Conservation (phyloP, 352 stramenopile genomes). For the Saprolegnia diclina region DNA sequence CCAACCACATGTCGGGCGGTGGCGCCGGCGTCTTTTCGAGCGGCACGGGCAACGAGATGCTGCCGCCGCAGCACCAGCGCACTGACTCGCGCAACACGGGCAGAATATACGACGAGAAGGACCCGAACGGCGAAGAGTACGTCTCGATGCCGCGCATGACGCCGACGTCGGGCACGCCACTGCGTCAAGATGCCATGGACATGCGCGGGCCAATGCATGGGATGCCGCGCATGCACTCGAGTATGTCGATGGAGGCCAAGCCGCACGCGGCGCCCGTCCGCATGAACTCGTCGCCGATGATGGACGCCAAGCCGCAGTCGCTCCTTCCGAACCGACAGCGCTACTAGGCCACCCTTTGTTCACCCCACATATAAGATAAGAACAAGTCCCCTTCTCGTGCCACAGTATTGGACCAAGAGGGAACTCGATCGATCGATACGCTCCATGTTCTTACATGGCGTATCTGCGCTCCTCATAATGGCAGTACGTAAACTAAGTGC, state of each 20-base stretch:
- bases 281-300: constrained; percentile 11
- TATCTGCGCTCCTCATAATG: too few species aligned
- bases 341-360: not conserved
- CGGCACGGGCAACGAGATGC: constrained; percentile 14
- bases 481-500: too few species aligned
- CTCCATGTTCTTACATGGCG: too few species aligned
- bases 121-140: not conserved
- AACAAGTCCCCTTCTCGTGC: not conserved
- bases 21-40: constrained; percentile 8
- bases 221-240: not conserved
- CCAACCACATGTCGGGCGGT: constrained; percentile 6
- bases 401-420: too few species aligned
- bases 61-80: constrained; percentile 8
- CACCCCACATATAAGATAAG: not conserved
- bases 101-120: constrained; percentile 21
- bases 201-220: not conserved
- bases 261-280: not conserved
- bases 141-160: constrained; percentile 1
- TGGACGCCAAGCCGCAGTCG: constrained; percentile 7
- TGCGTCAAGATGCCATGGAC: not conserved
- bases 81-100: constrained; percentile 13
- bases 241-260: not conserved
- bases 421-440: too few species aligned
- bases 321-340: not conserved
- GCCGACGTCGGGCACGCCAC: not conserved